These are phyloP conservation scores for Cinnamomum micranthum DNA, from an alignment of 164 flowering plant species.

Conservation along the genomic window DNA sequence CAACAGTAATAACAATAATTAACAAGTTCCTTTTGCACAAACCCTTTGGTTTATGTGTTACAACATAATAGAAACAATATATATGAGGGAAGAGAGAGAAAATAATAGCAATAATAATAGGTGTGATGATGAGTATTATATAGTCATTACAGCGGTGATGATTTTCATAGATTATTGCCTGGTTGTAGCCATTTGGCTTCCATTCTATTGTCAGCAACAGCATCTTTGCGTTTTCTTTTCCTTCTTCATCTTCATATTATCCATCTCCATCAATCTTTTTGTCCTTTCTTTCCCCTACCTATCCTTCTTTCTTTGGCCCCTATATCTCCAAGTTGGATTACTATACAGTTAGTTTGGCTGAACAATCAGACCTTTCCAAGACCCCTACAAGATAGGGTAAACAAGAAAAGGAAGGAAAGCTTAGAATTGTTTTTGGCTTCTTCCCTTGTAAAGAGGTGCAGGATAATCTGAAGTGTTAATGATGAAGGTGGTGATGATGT, in stretches of 20 bases:
- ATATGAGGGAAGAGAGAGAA: constrained; percentile 17
- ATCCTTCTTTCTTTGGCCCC: constrained; percentile 12
- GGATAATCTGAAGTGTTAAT: constrained; percentile 21
- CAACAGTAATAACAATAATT: constrained; percentile 8
- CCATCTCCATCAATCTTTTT: not conserved
- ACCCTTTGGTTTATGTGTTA: constrained; percentile 22
- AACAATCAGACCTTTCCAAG: constrained; percentile 6
- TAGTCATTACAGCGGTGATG: constrained; percentile 51
- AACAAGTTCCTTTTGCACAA: constrained; percentile 30
- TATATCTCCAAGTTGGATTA: constrained; percentile 34
- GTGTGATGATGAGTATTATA: constrained; percentile 20
- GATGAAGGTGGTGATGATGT: constrained; percentile 36
- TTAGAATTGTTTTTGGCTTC: constrained; percentile 17
- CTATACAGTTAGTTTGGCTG: constrained; percentile 41
- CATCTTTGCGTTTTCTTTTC: constrained; percentile 35
- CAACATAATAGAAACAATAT: constrained; percentile 8
- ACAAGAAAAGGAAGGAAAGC: constrained; percentile 3
- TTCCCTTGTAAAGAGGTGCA: constrained; percentile 19
- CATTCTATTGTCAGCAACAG: constrained; percentile 43
- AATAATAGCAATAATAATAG: constrained; percentile 20
- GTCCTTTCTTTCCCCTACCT: constrained; percentile 2
- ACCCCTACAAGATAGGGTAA: not conserved
- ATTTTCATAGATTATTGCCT: constrained; percentile 49
- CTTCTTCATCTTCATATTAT: not conserved
- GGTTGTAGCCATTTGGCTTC: constrained; percentile 27